phyloP scores from a whole-genome alignment of 1,284 basidiomycete species.

The Erythrobasidium hasegawianum region DNA sequence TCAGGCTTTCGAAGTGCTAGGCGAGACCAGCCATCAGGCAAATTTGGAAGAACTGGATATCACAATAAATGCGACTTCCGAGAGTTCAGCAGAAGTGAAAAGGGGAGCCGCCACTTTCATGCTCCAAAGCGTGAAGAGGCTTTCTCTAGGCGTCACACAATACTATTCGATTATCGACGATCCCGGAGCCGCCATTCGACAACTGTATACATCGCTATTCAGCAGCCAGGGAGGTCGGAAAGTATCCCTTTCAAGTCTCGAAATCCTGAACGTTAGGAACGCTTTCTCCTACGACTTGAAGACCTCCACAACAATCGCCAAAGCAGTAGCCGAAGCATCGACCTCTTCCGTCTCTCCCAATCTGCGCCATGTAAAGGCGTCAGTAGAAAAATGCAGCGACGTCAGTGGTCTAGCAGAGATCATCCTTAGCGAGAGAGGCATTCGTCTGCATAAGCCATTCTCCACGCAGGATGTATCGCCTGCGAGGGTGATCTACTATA shows the following conservation, averaged over 20 bases:
- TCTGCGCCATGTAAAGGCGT: background rate
- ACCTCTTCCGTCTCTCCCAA: background rate
- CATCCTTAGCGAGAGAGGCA: background rate
- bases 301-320: background rate
- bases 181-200: background rate
- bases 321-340: background rate
- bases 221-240: background rate
- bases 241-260: background rate
- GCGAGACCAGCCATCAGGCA: background rate
- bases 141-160: background rate
- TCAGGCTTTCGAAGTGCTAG: background rate
- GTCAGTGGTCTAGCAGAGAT: background rate
- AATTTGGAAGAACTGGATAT: background rate
- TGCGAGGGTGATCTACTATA: conserved; percentile 3
- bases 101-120: background rate
- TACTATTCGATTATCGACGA: background rate
- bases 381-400: background rate
- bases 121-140: background rate
- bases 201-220: conserved; percentile 22
- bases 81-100: background rate
- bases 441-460: background rate
- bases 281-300: background rate
- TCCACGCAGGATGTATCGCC: background rate
- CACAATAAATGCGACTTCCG: background rate
- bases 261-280: background rate